phyloP scores from a whole-genome alignment of 2,329 filamentous ascomycete species.

The Colletotrichum sp. region DNA sequence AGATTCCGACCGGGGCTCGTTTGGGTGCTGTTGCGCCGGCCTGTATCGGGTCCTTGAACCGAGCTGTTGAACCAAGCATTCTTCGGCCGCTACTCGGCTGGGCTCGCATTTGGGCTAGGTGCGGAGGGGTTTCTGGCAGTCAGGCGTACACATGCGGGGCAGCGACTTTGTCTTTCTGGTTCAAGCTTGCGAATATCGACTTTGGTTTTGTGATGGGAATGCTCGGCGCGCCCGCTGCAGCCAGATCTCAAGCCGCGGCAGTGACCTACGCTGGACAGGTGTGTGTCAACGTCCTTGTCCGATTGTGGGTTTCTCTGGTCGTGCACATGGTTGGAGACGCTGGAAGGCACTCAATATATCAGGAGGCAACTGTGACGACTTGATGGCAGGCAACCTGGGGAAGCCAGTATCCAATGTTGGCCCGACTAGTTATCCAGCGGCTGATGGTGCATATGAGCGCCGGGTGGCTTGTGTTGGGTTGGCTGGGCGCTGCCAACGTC shows the following conservation, averaged over 20 bases:
- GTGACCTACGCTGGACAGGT: neutral
- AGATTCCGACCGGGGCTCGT: neutral
- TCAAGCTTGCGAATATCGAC: neutral
- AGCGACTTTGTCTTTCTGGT: neutral
- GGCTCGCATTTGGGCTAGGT: neutral
- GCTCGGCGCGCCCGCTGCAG: neutral
- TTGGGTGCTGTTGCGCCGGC: neutral
- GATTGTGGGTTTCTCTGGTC: neutral
- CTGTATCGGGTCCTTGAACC: neutral
- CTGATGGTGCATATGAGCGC: neutral
- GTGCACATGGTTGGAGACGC: neutral
- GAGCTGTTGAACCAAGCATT: neutral
- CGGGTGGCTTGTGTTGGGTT: conserved; percentile 1
- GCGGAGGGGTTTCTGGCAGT: neutral
- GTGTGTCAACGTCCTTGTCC: neutral
- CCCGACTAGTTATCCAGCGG: neutral
- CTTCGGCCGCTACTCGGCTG: conserved; percentile 1
- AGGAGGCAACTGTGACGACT: neutral
- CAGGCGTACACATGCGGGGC: conserved; percentile 16
- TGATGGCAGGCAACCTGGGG: neutral
- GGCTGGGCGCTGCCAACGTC: neutral
- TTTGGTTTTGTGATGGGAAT: neutral
- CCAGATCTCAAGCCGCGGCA: neutral
- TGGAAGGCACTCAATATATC: neutral
- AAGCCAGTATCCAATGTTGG: neutral